A percentile compares a stretch with the other conserved stretches of the same genome.
Conservation (phyloP, 805 yeast genomes). For the Candida pseudofarinosa region DNA sequence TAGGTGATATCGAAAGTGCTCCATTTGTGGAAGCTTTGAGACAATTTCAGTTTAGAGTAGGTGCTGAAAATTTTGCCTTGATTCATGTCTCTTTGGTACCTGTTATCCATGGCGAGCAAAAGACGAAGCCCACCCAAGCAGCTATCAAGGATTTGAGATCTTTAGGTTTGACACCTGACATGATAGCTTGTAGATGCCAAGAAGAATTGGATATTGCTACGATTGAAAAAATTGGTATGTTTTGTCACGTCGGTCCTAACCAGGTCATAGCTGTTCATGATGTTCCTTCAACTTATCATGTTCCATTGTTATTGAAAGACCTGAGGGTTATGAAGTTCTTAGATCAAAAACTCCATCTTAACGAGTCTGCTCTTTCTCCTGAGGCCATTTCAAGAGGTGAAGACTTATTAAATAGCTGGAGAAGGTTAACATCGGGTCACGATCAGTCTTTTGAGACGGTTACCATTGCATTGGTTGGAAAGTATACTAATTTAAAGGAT, state of each 20-base stretch:
- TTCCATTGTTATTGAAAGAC: slow-evolving; percentile 84
- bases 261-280: slow-evolving; percentile 97
- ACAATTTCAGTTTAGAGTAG: slow-evolving; percentile 98
- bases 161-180: slow-evolving; percentile 89
- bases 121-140: slow-evolving; percentile 99
- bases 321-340: slow-evolving; percentile 79
- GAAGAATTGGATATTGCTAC: slow-evolving; percentile 76
- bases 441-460: slow-evolving; percentile 85
- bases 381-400: slow-evolving; percentile 65
- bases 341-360: slow-evolving; percentile 60
- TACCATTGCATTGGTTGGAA: slow-evolving; percentile 94
- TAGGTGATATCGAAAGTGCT: slow-evolving; percentile 98
- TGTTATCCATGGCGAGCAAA: slow-evolving; percentile 97
- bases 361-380: slow-evolving; percentile 29
- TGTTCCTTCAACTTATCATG: slow-evolving; percentile 95
- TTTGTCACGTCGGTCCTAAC: slow-evolving; percentile 97
- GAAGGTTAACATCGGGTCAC: slow-evolving; percentile 66
- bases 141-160: slow-evolving; percentile 96
- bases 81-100: slow-evolving; percentile 97
- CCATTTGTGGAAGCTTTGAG: slow-evolving; percentile 98
- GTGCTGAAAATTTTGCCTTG: slow-evolving; percentile 87
- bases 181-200: slow-evolving; percentile 97
- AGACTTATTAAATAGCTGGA: slow-evolving; percentile 73
- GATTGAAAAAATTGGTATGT: slow-evolving; percentile 96
- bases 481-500: slow-evolving; percentile 93